Conservation (phyloP, 352 stramenopile genomes). For the Phytophthora pini region DNA sequence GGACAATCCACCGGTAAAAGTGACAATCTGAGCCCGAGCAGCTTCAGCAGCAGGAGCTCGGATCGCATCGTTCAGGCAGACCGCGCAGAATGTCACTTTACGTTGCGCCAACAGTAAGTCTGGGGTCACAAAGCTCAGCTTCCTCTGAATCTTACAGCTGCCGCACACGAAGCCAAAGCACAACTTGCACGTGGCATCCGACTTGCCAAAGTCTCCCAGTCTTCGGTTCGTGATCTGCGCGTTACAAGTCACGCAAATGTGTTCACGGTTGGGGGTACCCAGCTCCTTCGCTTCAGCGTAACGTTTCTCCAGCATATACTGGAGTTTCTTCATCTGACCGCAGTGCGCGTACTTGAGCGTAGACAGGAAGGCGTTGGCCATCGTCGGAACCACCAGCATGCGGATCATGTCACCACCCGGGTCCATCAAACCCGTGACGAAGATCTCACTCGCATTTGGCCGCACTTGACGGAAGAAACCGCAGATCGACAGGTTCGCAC, state of each 20-base stretch:
- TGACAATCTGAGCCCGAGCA: conserved; percentile 33
- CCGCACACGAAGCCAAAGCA: conserved; percentile 42
- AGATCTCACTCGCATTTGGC: conserved; percentile 40
- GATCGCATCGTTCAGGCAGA: conserved; percentile 39
- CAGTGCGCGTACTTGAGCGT: conserved; percentile 46
- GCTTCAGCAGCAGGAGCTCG: conserved; percentile 27
- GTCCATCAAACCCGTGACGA: conserved; percentile 42
- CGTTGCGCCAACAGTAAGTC: conserved; percentile 37
- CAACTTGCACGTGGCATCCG: conserved; percentile 39
- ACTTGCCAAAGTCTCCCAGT: conserved; percentile 35
- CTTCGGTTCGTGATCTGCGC: conserved; percentile 26
- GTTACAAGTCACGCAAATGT: conserved; percentile 36
- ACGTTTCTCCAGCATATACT: conserved; percentile 48
- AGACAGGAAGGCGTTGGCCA: conserved; percentile 40
- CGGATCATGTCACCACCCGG: conserved; percentile 44
- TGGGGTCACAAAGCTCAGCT: conserved; percentile 42
- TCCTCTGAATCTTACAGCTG: conserved; percentile 37
- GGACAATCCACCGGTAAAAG: conserved; percentile 10
- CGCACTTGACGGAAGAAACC: conserved; percentile 42
- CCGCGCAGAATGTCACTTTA: conserved; percentile 43
- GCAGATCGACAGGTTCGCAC: conserved; percentile 51
- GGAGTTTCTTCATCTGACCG: conserved; percentile 60
- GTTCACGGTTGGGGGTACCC: conserved; percentile 34
- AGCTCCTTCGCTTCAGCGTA: conserved; percentile 38
- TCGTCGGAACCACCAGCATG: conserved; percentile 37